Evolutionary conservation across 2,329 filamentous ascomycete species (phyloP).

Genomic region (Cytospora mali): DNA sequence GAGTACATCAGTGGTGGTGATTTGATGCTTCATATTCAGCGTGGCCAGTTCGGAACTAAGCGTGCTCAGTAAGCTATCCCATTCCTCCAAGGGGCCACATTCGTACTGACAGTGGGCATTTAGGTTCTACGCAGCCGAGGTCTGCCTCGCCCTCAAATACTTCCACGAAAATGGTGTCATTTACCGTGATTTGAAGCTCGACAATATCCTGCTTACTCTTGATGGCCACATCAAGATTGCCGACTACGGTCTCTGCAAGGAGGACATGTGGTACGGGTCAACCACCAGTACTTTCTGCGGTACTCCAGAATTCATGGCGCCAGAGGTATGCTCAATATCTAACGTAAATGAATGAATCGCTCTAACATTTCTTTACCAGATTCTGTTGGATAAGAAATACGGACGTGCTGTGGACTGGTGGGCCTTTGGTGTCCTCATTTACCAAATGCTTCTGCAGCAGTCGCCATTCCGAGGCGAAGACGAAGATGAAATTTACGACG

Average conservation of each 20-base stretch:
- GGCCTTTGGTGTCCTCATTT: conserved; percentile 98
- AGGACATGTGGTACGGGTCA: conserved; percentile 99
- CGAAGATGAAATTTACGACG: conserved; percentile 98
- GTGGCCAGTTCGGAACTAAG: conserved; percentile 93
- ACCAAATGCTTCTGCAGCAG: conserved; percentile 99
- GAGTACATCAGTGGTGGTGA: conserved; percentile 99
- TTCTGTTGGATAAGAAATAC: conserved; percentile 97
- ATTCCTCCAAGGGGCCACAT: neutral
- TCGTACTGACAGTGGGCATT: conserved; percentile 31
- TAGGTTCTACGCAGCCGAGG: conserved; percentile 95
- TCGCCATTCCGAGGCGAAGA: conserved; percentile 98
- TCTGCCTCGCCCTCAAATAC: conserved; percentile 95
- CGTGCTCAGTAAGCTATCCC: conserved; percentile 77
- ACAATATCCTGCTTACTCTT: conserved; percentile 88
- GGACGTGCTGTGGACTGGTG: conserved; percentile 98
- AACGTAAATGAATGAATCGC: neutral
- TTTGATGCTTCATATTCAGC: conserved; percentile 98
- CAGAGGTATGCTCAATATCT: conserved; percentile 66
- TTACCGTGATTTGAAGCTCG: conserved; percentile 93
- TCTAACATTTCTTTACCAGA: conserved; percentile 56
- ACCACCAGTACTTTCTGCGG: conserved; percentile 98
- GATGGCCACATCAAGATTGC: conserved; percentile 99
- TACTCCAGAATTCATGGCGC: conserved; percentile 99
- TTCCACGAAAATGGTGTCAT: conserved; percentile 99
- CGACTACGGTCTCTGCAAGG: conserved; percentile 98